phyloP scores from a whole-genome alignment of 1,284 basidiomycete species.

The Dichomitus squalens region DNA sequence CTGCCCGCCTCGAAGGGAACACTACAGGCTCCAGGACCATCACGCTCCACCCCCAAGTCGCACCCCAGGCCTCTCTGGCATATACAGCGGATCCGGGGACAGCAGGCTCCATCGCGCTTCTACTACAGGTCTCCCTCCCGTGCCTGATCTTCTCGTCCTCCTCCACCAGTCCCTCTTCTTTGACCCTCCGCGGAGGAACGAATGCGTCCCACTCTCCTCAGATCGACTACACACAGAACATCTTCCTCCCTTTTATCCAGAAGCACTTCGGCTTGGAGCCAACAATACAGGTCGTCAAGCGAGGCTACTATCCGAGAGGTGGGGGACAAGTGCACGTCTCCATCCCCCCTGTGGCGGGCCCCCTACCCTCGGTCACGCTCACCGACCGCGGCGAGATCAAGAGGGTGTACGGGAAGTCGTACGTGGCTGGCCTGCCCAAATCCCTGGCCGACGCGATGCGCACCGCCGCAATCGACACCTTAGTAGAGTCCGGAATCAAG shows the following conservation, averaged over 20 bases:
- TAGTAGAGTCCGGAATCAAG: constrained; percentile 35
- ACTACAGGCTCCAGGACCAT: constrained; percentile 51
- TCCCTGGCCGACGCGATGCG: constrained; percentile 56
- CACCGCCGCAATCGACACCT: constrained; percentile 46
- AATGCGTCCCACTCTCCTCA: constrained; percentile 71
- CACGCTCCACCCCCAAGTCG: constrained; percentile 50
- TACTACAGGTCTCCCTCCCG: constrained; percentile 72
- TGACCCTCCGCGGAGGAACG: constrained; percentile 67
- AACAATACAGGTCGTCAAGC: constrained; percentile 47
- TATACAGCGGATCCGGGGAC: constrained; percentile 65
- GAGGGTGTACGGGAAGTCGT: constrained; percentile 56
- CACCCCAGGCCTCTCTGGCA: constrained; percentile 34
- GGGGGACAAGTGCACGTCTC: constrained; percentile 59
- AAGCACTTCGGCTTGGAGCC: constrained; percentile 53
- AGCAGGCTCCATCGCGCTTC: constrained; percentile 68
- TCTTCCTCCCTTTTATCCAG: constrained; percentile 67
- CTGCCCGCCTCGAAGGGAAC: constrained; percentile 53
- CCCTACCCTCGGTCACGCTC: constrained; percentile 51
- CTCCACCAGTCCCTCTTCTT: constrained; percentile 36
- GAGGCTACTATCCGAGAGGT: constrained; percentile 73
- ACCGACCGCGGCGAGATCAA: constrained; percentile 54
- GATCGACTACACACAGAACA: constrained; percentile 63
- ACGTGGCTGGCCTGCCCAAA: constrained; percentile 60
- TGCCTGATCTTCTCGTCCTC: constrained; percentile 56
- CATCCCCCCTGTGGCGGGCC: constrained; percentile 41